phyloP scores from a whole-genome alignment of 2,329 filamentous ascomycete species.

The Cladosporium sp. region DNA sequence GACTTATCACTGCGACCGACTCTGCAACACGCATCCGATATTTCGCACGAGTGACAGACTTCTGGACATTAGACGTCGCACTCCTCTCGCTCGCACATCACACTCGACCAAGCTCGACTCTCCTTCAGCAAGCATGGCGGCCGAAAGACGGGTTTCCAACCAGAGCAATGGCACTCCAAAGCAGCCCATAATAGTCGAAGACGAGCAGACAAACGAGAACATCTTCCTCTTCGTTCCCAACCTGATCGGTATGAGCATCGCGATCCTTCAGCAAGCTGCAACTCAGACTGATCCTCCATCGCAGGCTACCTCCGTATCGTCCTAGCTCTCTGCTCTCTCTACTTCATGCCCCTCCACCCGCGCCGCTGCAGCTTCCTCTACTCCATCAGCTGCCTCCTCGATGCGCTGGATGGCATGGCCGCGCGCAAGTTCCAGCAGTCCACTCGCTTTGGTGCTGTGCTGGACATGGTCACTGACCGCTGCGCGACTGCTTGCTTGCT shows the following conservation, averaged over 20 bases:
- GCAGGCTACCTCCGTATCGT: conserved; percentile 53
- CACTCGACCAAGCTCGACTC: background rate
- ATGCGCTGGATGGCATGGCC: conserved; percentile 93
- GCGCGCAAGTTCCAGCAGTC: conserved; percentile 85
- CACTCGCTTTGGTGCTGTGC: conserved; percentile 90
- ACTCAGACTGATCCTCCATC: conserved; percentile 9
- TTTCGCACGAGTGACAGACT: background rate
- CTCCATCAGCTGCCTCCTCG: conserved; percentile 89
- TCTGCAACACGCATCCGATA: background rate
- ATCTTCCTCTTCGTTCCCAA: conserved; percentile 57
- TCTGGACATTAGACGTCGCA: background rate
- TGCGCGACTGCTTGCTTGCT: conserved; percentile 95
- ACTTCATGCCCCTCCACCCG: conserved; percentile 99
- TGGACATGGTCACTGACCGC: conserved; percentile 98
- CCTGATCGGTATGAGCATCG: conserved; percentile 46
- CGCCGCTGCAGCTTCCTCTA: conserved; percentile 90
- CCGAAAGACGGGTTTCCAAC: conserved; percentile 10
- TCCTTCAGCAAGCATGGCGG: conserved; percentile 12
- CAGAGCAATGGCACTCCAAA: conserved; percentile 31
- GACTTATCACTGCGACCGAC: conserved; percentile 2
- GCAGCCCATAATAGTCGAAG: conserved; percentile 22
- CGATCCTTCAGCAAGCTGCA: background rate
- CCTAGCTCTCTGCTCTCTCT: conserved; percentile 81
- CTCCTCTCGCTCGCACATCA: background rate
- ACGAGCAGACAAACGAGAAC: conserved; percentile 48